Evolutionary conservation across 2,329 filamentous ascomycete species (phyloP), one percentile per base, ranked within the genome.

Genomic region (Cladophialophora immunda): DNA sequence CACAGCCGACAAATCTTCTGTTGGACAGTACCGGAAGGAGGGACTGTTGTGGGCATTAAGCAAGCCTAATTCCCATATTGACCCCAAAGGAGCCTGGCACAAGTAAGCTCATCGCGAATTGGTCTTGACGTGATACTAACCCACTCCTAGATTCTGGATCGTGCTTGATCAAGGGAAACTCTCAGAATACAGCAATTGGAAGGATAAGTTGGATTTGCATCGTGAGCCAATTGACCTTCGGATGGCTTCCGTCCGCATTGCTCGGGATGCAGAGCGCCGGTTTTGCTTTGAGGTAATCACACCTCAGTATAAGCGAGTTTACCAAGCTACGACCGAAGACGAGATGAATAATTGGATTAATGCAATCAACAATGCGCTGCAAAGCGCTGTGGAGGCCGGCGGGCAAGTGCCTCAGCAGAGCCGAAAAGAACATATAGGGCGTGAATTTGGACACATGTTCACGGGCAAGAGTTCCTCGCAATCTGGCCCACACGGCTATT

Each of bases 211-310:
- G 27, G 95, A 99, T 78, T 83, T 98, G 29, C 96, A 99, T 77
- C 98, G 97, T 89, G 95, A 98, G 1, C 95, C 95, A 0, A 98
- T 99, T 71, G 96, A 99, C 78, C 84, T 99, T 54, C 91, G 95
- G 38, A 95, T 98, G 89, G 95, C 95, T 9, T 98, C 95, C 17
- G 96, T 99, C 17, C 89, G 95, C 65, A 95, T 99, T 81, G 94
- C 96, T 47, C 90, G 95, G 27, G 97, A 96, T 77, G 92, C 94
- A 1, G 96, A 99, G 74, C 88, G 95, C 29, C 89, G 95, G 4
- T 99, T 99, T 79, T 98, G 94, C 79, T 99, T 99, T 73, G 95
- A 99, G 80, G 92, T 99, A 59, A 98, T 99, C 67, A 99, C 95
- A 0, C 96, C 96, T 8, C 92, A 95, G 58, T 98, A 90, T 78